phyloP scores from a whole-genome alignment of 257 asterid species.

The Agastache rugosa region DNA sequence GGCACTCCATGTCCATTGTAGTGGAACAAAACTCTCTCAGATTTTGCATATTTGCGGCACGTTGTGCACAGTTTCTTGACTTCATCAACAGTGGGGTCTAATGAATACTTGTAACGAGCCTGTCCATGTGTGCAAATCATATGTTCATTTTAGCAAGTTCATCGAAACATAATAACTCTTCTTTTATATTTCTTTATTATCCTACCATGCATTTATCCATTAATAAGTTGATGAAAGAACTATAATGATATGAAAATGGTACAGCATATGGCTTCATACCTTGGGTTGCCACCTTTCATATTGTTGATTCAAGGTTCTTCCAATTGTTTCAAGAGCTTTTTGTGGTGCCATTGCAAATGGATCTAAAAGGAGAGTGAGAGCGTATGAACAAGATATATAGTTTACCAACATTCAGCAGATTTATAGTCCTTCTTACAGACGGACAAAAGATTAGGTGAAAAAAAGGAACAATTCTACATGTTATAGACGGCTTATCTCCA shows the following conservation, averaged over 20 bases:
- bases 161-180: conserved; percentile 19
- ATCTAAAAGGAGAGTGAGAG: conserved; percentile 51
- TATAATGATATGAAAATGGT: background rate
- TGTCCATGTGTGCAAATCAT: conserved; percentile 40
- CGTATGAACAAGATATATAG: conserved; percentile 32
- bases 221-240: background rate
- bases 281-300: conserved; percentile 79
- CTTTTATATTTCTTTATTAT: conserved; percentile 1
- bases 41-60: conserved; percentile 93
- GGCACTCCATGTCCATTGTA: conserved; percentile 99
- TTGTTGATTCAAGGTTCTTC: conserved; percentile 61
- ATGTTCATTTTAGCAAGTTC: conserved; percentile 24
- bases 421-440: background rate
- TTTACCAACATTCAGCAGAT: conserved; percentile 5
- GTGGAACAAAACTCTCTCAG: conserved; percentile 97
- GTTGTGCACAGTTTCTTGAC: conserved; percentile 91
- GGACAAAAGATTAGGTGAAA: background rate
- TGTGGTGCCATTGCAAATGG: conserved; percentile 76
- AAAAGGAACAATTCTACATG: conserved; percentile 5
- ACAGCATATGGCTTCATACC: conserved; percentile 50
- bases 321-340: conserved; percentile 60
- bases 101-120: conserved; percentile 87
- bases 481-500: background rate
- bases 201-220: conserved; percentile 19
- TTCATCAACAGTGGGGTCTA: conserved; percentile 97